Evolutionary conservation across 2,329 filamentous ascomycete species (phyloP), one percentile per base, ranked within the genome.

Genomic region (Aschersonia sp.): DNA sequence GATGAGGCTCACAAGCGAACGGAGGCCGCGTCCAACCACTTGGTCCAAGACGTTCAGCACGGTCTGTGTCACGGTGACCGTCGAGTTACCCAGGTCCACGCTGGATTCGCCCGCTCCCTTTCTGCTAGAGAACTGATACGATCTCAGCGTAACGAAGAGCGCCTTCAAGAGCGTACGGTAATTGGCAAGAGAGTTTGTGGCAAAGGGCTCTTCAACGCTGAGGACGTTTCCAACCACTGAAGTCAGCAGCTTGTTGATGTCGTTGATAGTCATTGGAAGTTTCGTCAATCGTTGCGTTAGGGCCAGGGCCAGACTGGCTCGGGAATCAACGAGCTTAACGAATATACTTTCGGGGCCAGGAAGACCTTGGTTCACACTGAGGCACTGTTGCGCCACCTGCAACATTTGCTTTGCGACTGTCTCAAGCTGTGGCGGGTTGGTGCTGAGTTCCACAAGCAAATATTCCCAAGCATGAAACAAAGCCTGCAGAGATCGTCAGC

Each of bases 391-490:
- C 6, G 85, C 80, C 44, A 94, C 83, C 49, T 82, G 75, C 33
- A 86, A 70, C 68, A 94, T 81, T 48, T 85, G 75, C 55, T 76
- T 79, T 48, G 81, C 77, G 4, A 90, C 69, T 30, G 66, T 67
- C 11, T 69, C 65, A 52, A 71, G 68, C 37, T 66, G 63, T 1
- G 72, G 72, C n/a, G 79, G 63, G 50, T 72, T 77, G 39, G 78
- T 78, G 60, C 84, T 87, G 45, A 98, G 74, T 58, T 96, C 90
- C 45, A 92, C 73, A 11, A 90, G 78, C 7, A 98, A 73, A 50
- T 87, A 81, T 61, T 94, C 89, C 87, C 90, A 97, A 48, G 87
- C 85, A 56, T 87, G 81, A 53, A 96, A 83, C 14, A 98, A 76
- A 42, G 80, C 77, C 83, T 33, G 33, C 31, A 35, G 9, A 30